phyloP scores from a whole-genome alignment of 129 eudicot genomes.

The Arctium minus region DNA sequence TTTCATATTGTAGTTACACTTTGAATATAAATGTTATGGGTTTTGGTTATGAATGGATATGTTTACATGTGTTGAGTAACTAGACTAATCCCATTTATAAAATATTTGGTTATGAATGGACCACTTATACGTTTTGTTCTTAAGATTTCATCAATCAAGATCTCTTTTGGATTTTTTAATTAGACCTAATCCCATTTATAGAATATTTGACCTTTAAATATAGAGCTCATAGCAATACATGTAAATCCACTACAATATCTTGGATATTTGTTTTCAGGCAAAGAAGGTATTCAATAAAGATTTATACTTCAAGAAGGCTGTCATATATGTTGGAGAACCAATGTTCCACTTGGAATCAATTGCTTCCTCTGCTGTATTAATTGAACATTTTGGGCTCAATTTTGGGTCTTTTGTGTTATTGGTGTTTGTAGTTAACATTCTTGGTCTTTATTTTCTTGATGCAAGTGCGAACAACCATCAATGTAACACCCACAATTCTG shows the following conservation, averaged over 20 bases:
- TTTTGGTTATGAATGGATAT: too few species aligned
- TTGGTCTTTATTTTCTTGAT: constrained; percentile 10
- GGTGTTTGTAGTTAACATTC: not conserved
- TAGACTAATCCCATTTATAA: too few species aligned
- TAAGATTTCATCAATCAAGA: not conserved
- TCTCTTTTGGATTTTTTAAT: not conserved
- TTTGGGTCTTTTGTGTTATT: not conserved
- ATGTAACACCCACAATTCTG: constrained; percentile 20
- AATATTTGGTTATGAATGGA: too few species aligned
- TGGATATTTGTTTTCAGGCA: constrained; percentile 42
- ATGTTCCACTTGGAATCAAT: constrained; percentile 82
- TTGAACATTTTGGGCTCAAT: not conserved
- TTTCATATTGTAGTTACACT: too few species aligned
- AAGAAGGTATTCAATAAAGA: constrained; percentile 84
- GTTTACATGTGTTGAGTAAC: too few species aligned
- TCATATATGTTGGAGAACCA: constrained; percentile 66
- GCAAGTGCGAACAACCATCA: constrained; percentile 81
- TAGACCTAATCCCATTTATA: not conserved
- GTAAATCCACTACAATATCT: not conserved
- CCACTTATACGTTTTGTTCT: not conserved
- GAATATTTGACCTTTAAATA: not conserved
- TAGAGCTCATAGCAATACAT: not conserved
- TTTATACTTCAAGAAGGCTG: constrained; percentile 59
- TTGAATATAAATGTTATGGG: too few species aligned
- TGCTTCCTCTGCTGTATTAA: constrained; percentile 77